phyloP scores from a whole-genome alignment of 2,329 filamentous ascomycete genomes.

The Orbilia blumenaviensis region DNA sequence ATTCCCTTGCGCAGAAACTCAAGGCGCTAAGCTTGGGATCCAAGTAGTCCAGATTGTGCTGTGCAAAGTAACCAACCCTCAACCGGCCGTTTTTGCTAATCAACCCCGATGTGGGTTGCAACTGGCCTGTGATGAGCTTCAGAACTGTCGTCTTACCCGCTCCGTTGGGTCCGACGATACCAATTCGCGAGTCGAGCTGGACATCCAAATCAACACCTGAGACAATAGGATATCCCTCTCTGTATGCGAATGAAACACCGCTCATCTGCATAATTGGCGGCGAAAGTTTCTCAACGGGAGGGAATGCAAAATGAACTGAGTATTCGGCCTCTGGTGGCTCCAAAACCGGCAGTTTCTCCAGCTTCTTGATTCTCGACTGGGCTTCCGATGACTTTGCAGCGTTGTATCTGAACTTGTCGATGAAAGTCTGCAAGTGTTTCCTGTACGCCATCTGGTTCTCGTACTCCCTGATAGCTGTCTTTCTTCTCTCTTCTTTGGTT shows the following conservation, averaged over 20 bases:
- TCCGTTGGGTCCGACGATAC: slow-evolving; percentile 98
- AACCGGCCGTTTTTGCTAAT: slow-evolving; percentile 90
- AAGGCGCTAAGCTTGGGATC: slow-evolving; percentile 90
- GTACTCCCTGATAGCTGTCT: slow-evolving; percentile 95
- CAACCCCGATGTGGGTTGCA: slow-evolving; percentile 77
- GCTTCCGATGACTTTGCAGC: slow-evolving; percentile 98
- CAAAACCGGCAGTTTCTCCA: slow-evolving; percentile 94
- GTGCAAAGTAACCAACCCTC: slow-evolving; percentile 94
- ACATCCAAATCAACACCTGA: slow-evolving; percentile 92
- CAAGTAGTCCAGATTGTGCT: slow-evolving; percentile 96
- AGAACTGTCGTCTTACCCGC: slow-evolving; percentile 98
- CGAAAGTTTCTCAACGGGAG: slow-evolving; percentile 95
- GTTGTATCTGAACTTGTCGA: slow-evolving; percentile 99
- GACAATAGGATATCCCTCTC: slow-evolving; percentile 78
- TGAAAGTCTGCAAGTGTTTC: slow-evolving; percentile 94
- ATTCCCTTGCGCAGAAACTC: slow-evolving; percentile 92
- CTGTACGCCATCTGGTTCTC: slow-evolving; percentile 97
- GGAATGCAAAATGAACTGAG: slow-evolving; percentile 95
- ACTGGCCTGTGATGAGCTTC: slow-evolving; percentile 91
- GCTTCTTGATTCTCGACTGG: slow-evolving; percentile 97
- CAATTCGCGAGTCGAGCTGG: slow-evolving; percentile 96
- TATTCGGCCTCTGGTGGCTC: slow-evolving; percentile 93
- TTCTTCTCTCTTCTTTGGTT: slow-evolving; percentile 94
- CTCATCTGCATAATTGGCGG: slow-evolving; percentile 98
- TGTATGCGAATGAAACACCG: slow-evolving; percentile 89